Evolutionary conservation across 768 basidiomycete genomes (phyloP).

Genomic region (Trametes coccinea): DNA sequence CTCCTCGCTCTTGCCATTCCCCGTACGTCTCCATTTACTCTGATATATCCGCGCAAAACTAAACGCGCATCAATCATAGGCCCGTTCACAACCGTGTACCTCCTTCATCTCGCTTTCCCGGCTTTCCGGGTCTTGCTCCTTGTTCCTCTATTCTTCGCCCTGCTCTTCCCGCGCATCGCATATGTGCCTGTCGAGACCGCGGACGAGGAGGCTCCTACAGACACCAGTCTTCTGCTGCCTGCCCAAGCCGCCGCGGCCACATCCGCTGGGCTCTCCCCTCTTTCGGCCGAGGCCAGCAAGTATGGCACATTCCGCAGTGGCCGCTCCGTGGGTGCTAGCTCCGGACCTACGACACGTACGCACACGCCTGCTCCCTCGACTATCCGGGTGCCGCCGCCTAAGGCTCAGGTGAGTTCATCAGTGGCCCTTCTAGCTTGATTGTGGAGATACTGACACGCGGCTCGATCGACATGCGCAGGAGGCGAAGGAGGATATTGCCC

Average conservation of each 20-base stretch:
- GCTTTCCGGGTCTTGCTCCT: constrained; percentile 67
- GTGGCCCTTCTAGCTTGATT: constrained; percentile 4
- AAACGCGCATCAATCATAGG: constrained; percentile 11
- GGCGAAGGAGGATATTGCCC: constrained; percentile 50
- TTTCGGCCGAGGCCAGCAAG: constrained; percentile 49
- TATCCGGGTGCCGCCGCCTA: constrained; percentile 29
- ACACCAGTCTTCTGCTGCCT: constrained; percentile 57
- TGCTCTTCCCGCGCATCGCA: constrained; percentile 63
- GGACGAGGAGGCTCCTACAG: constrained; percentile 40
- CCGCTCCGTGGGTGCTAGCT: constrained; percentile 51
- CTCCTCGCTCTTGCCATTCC: constrained; percentile 34
- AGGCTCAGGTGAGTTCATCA: constrained; percentile 25
- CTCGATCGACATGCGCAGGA: constrained; percentile 18
- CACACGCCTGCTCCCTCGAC: constrained; percentile 43
- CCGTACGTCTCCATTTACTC: constrained; percentile 2
- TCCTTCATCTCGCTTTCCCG: constrained; percentile 56
- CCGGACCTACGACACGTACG: constrained; percentile 52
- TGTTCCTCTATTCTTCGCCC: constrained; percentile 55
- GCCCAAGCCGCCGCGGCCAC: constrained; percentile 45
- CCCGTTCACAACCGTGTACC: constrained; percentile 36
- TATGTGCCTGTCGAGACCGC: constrained; percentile 56
- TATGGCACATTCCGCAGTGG: constrained; percentile 73
- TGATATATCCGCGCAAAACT: background rate
- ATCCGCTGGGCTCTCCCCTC: constrained; percentile 53
- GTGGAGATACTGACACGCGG: constrained; percentile 19